A percentile compares a stretch with the other conserved stretches of the same genome.
These are phyloP conservation scores for Cladosporium colombiae DNA, from an alignment of 2,329 filamentous ascomycete genomes.

Conservation along the genomic window DNA sequence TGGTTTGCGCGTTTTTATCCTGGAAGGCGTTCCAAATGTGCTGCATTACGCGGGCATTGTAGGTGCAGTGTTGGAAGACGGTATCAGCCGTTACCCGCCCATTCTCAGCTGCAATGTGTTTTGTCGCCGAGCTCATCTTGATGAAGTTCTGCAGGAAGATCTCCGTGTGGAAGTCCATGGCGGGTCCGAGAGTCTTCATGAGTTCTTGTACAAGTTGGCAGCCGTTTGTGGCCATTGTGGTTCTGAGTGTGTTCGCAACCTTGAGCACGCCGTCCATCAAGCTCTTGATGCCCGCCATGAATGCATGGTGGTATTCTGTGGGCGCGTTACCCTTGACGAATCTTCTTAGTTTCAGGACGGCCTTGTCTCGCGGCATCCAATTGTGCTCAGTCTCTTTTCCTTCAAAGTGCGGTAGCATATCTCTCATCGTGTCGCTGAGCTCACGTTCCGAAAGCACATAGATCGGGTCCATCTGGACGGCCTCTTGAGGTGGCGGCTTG, in stretches of 20 bases:
- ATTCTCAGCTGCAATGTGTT: conserved; percentile 86
- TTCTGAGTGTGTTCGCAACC: conserved; percentile 77
- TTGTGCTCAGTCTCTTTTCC: conserved; percentile 89
- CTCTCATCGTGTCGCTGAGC: conserved; percentile 81
- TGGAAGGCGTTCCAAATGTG: conserved; percentile 80
- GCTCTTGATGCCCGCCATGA: conserved; percentile 68
- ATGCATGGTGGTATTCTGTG: conserved; percentile 71
- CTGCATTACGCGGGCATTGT: conserved; percentile 77
- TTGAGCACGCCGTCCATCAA: conserved; percentile 89
- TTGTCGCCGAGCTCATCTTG: conserved; percentile 85
- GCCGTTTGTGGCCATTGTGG: conserved; percentile 84
- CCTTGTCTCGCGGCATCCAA: conserved; percentile 85
- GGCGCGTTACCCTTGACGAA: conserved; percentile 83
- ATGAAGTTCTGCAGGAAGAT: conserved; percentile 85
- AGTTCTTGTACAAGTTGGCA: conserved; percentile 84
- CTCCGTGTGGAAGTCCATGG: conserved; percentile 85
- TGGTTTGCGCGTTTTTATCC: conserved; percentile 90
- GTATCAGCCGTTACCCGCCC: conserved; percentile 79
- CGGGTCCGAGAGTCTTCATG: conserved; percentile 71
- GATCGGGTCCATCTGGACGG: conserved; percentile 73
- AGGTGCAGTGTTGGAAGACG: conserved; percentile 77
- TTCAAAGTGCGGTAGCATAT: conserved; percentile 81
- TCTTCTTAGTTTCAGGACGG: conserved; percentile 71
- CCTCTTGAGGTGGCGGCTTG: conserved; percentile 62
- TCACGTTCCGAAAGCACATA: conserved; percentile 84